Conservation (phyloP, 2,329 filamentous ascomycete species). For the Fusarium veterinarium region DNA sequence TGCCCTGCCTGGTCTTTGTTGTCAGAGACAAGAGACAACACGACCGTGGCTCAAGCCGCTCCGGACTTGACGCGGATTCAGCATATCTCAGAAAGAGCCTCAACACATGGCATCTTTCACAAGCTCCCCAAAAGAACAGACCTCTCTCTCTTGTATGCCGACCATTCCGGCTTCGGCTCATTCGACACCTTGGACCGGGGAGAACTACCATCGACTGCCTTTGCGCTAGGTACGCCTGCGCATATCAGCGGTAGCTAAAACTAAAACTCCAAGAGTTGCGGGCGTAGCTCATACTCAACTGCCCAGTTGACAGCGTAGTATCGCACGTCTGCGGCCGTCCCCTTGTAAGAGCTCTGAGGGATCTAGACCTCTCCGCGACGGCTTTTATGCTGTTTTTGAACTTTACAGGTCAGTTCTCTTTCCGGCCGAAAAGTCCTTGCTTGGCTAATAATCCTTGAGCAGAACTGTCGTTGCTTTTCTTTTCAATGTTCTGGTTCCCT, state of each 20-base stretch:
- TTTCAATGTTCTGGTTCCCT: background rate
- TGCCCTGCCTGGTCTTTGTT: background rate
- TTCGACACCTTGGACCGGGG: background rate
- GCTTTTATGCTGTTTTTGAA: conserved; percentile 1
- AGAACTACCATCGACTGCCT: conserved; percentile 18
- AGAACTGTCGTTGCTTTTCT: background rate
- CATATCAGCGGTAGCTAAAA: conserved; percentile 20
- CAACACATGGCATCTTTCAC: background rate
- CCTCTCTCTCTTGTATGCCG: background rate
- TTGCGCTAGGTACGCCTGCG: conserved; percentile 27
- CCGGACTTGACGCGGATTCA: background rate
- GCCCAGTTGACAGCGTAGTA: conserved; percentile 15
- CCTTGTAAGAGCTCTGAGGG: conserved; percentile 2
- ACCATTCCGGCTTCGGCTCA: conserved; percentile 6
- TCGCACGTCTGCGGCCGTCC: conserved; percentile 15
- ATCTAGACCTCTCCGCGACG: conserved; percentile 7
- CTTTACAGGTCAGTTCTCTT: background rate
- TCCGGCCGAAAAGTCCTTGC: background rate
- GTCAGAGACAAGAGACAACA: background rate
- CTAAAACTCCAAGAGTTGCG: conserved; percentile 18
- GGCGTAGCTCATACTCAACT: conserved; percentile 19
- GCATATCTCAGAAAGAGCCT: background rate
- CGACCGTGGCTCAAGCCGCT: background rate
- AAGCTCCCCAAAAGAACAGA: background rate
- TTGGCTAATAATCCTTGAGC: background rate